Conservation (phyloP, 805 yeast species). For the Barnettozyma sucrosica region DNA sequence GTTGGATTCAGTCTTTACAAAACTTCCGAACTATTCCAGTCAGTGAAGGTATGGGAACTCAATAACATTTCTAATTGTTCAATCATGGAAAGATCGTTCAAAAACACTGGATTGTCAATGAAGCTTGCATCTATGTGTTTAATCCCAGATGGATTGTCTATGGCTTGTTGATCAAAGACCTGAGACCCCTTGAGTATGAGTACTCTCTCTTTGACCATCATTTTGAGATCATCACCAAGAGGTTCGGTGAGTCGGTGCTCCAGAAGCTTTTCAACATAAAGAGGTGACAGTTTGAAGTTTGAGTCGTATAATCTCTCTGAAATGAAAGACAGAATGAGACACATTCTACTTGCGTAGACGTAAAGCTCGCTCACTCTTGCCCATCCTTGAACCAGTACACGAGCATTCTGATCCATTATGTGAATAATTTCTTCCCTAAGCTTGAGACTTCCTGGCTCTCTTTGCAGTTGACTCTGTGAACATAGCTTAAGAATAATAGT, state of each 20-base stretch:
- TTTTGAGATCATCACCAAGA: neutral
- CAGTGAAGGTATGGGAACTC: neutral
- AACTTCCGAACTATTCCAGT: neutral
- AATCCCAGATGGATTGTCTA: neutral
- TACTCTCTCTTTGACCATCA: neutral
- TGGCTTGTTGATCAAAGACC: neutral
- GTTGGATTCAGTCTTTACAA: slow-evolving; percentile 14
- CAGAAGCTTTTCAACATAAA: neutral
- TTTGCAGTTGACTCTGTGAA: neutral
- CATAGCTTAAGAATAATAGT: neutral
- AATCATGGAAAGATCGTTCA: neutral
- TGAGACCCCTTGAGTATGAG: neutral
- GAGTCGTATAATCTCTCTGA: neutral
- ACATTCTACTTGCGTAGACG: neutral
- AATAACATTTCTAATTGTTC: slow-evolving; percentile 6
- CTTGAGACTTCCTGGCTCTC: neutral
- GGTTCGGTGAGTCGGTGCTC: neutral
- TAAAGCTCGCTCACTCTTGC: neutral
- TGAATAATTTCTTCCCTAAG: neutral
- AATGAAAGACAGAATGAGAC: neutral
- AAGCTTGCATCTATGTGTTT: neutral
- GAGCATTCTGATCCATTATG: neutral
- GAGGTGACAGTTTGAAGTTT: neutral
- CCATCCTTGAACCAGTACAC: neutral
- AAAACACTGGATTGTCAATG: neutral